Evolutionary conservation across 129 eudicot species (phyloP).

Genomic region (Escallonia herrerae): DNA sequence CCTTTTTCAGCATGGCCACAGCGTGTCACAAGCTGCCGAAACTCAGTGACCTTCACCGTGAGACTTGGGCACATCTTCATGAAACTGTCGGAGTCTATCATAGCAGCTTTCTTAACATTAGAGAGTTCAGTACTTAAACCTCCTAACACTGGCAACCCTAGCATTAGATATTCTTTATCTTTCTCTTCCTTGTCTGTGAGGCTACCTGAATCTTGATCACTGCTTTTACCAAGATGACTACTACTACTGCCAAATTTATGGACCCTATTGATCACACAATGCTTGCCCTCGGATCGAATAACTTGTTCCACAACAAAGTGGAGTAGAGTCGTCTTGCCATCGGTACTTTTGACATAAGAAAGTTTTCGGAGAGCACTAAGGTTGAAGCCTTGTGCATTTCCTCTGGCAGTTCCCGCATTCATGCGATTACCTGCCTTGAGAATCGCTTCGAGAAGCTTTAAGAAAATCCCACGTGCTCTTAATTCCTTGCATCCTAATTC

Average conservation of each 20-base stretch:
- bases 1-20: constrained; percentile 35
- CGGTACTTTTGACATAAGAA: constrained; percentile 51
- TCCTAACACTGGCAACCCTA: constrained; percentile 52
- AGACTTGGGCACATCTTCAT: constrained; percentile 34
- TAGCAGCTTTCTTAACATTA: constrained; percentile 60
- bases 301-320: constrained; percentile 80
- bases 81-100: constrained; percentile 46
- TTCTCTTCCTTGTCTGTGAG: constrained; percentile 33
- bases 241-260: constrained; percentile 5
- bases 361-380: constrained; percentile 57
- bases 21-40: constrained; percentile 24
- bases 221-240: constrained; percentile 11
- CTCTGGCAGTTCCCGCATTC: constrained; percentile 76
- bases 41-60: constrained; percentile 30
- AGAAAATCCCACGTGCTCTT: constrained; percentile 53
- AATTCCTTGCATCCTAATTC: constrained; percentile 61
- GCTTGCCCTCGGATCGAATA: constrained; percentile 59
- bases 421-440: constrained; percentile 73
- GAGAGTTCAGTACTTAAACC: constrained; percentile 38
- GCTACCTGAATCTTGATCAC: constrained; percentile 25
- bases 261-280: constrained; percentile 12
- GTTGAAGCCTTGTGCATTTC: constrained; percentile 78
- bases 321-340: constrained; percentile 64
- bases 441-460: constrained; percentile 72
- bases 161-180: constrained; percentile 36